Evolutionary conservation across 169 alveolate species (phyloP).

Genomic region (Babesia divergens): DNA sequence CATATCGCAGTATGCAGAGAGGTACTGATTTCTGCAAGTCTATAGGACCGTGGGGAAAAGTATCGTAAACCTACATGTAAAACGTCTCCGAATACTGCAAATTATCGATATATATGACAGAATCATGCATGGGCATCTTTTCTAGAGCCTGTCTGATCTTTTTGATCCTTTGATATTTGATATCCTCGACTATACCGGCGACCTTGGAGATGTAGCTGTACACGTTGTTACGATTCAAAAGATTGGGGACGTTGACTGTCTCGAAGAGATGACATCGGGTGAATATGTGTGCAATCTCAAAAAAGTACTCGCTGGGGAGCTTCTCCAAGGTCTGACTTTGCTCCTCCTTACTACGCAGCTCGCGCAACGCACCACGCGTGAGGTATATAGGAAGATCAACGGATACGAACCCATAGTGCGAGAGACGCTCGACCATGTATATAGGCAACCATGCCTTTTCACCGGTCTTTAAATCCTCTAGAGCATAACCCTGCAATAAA

Average conservation of each 20-base stretch:
- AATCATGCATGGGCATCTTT: conserved; percentile 14
- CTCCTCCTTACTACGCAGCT: conserved; percentile 24
- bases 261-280: conserved; percentile 31
- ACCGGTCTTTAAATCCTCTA: conserved; percentile 70
- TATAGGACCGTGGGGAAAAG: not conserved
- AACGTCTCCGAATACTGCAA: conserved; percentile 61
- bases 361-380: conserved; percentile 44
- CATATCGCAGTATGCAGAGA: conserved; percentile 49
- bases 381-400: conserved; percentile 72
- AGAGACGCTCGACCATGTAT: conserved; percentile 68
- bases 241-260: conserved; percentile 48
- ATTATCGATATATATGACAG: conserved; percentile 25
- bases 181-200: conserved; percentile 61
- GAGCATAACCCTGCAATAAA: conserved; percentile 59
- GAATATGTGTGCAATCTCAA: conserved; percentile 54
- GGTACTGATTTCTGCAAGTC: conserved; percentile 28
- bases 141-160: conserved; percentile 45
- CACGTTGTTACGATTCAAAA: conserved; percentile 31
- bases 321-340: conserved; percentile 20
- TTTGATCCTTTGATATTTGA: conserved; percentile 32
- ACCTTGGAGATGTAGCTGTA: conserved; percentile 55
- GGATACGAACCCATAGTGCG: conserved; percentile 69
- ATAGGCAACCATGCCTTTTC: conserved; percentile 77
- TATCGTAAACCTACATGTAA: conserved; percentile 5
- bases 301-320: conserved; percentile 58